Evolutionary conservation across 2,329 filamentous ascomycete species (phyloP), one percentile per base, ranked within the genome.

Genomic region (Alternaria arborescens): DNA sequence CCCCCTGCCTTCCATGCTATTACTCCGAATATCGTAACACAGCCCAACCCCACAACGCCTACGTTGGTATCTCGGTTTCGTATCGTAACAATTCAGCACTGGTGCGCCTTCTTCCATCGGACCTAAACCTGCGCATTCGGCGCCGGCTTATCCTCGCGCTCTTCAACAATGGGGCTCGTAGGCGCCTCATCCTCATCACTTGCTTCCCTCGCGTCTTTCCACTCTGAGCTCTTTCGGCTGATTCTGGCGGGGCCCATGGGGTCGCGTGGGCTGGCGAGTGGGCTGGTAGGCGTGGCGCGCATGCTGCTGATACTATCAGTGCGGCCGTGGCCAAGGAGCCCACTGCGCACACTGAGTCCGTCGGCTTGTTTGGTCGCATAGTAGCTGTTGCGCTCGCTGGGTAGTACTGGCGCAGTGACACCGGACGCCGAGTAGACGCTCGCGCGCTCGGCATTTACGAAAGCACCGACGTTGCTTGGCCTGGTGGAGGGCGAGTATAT

Each of bases 241-340:
- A 77, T 55, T 51, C 71, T 72, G 4, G 67, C 73, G 3, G 72
- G 71, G 3, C 71, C 65, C 52, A 77, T 69, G 8, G 77, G 65
- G 42, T 81, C 76, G 18, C 76, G 75, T 1, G 81, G 79, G 62
- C 87, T 90, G 3, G 86, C 85, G 38, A 93, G 78, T 14, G 89
- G 88, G 67, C 88, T 90, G 30, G 84, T 79, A 16, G 80, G 82
- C 16, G 73, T 73, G 28, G 78, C 76, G 28, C 85, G 87, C 65
- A 93, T 89, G 77, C 91, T 94, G 62, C 84, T 90, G 55, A 94
- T 87, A 78, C 93, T 97, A 75, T 97, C 93, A 51, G 92, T 90
- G 63, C 92, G 86, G 2, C 87, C 88, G 76, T 97, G 94, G 0
- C 92, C 91, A 3, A 92, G 77, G 1, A 90, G 80, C 0, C 91